These are phyloP conservation scores for Saccharomycopsis microspora DNA, from an alignment of 805 yeast species.

Conservation along the genomic window DNA sequence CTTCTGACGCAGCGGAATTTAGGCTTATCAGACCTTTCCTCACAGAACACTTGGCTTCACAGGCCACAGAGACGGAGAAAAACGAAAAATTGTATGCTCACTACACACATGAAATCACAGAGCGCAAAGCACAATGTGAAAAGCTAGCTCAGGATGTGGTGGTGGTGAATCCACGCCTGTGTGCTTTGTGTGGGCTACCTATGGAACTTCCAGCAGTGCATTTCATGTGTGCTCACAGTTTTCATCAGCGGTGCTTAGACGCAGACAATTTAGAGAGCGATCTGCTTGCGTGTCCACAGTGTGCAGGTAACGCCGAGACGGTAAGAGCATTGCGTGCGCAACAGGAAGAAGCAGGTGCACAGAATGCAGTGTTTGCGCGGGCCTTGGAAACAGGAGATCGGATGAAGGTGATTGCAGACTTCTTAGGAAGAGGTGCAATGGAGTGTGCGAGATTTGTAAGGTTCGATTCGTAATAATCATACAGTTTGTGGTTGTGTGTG, in stretches of 20 bases:
- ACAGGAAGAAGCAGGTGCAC: constrained; percentile 50
- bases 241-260: constrained; percentile 68
- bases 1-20: constrained; percentile 41
- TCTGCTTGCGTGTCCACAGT: constrained; percentile 49
- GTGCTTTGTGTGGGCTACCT: constrained; percentile 52
- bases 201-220: constrained; percentile 74
- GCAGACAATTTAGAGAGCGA: constrained; percentile 28
- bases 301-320: constrained; percentile 62
- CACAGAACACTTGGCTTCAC: constrained; percentile 45
- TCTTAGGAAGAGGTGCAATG: constrained; percentile 82
- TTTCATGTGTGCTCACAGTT: constrained; percentile 79
- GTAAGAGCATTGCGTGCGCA: constrained; percentile 43
- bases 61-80: constrained; percentile 54
- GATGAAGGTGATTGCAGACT: constrained; percentile 68
- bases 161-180: constrained; percentile 43
- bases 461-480: too few species aligned
- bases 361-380: constrained; percentile 50
- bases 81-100: constrained; percentile 55
- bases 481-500: too few species aligned
- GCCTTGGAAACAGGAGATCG: constrained; percentile 38
- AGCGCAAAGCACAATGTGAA: constrained; percentile 41
- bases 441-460: constrained; percentile 23
- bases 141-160: constrained; percentile 26
- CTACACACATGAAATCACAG: constrained; percentile 54
- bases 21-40: constrained; percentile 53